Base-by-base conservation (phyloP, 371 early-diverging fungal genomes). In the Polyrhizophydium stewartii region DNA sequence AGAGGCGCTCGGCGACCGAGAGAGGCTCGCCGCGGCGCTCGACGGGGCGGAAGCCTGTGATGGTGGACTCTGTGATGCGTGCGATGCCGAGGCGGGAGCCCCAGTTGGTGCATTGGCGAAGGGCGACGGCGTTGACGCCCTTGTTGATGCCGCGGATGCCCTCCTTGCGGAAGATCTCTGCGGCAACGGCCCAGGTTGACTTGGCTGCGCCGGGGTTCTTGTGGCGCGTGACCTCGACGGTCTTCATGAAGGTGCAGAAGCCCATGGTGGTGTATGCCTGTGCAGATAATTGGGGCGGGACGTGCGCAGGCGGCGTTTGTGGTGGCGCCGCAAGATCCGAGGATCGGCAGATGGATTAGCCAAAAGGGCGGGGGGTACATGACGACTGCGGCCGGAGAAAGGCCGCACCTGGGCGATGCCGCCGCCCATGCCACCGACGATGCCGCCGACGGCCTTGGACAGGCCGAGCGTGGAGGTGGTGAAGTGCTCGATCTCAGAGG, bases 181-280 rank as follows among this genome's bases (percentile, higher is more conserved):
- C 66, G 13, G 97, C 97, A 51, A 95, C 86, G 64, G 89, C 83
- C 51, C 92, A 90, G n/a, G 95, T 92, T 47, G 81, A 73, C 32
- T 81, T 77, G 41, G 76, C 16, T 31, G 43, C 80, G 21, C 76
- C 88, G 55, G 74, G 76, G 59, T 82, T 82, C 79, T 96, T 96
- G 81, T 92, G 93, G 37, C 96, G 86, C 1, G 97, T 97, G 51
- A 97, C 94, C 67, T 97, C 97, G 21, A 97, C 97, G 0, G 97
- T 97, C 76, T 96, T 96, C 97, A 97, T 97, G 71, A 96, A 97
- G 0, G 97, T 97, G 76, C 96, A 96, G 77, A 96, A 96, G 10
- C 97, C 96, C 96, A 96, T 97, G 31, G 97, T 96, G 32, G 93
- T 87, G 79, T 96, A 94, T 0, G 97, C 96, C 79, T 94, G 90